phyloP scores from a whole-genome alignment of 2,329 filamentous ascomycete species.

The Fusarium equiseti region DNA sequence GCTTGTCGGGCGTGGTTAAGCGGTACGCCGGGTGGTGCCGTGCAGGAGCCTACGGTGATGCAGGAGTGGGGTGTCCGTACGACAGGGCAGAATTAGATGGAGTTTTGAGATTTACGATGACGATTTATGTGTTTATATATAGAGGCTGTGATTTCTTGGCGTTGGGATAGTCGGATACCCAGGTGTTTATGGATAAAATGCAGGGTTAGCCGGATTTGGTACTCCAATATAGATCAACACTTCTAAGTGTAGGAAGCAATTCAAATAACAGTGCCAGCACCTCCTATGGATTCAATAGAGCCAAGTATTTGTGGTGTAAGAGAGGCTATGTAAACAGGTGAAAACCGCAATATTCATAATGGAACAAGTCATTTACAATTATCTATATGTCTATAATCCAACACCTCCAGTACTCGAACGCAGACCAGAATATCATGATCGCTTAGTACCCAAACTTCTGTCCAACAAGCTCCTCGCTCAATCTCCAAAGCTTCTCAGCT shows the following conservation, averaged over 20 bases:
- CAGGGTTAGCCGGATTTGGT: slow-evolving; percentile 10
- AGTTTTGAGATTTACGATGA: not conserved
- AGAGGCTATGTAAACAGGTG: not conserved
- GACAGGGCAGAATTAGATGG: not conserved
- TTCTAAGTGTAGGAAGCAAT: not conserved
- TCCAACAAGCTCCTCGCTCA: slow-evolving; percentile 61
- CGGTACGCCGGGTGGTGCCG: slow-evolving; percentile 50
- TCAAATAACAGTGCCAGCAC: not conserved
- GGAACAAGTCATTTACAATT: not conserved
- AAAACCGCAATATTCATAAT: not conserved
- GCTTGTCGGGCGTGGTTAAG: slow-evolving; percentile 62
- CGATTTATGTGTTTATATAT: not conserved
- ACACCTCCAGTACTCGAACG: not conserved
- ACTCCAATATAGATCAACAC: not conserved
- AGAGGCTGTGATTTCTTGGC: slow-evolving; percentile 3
- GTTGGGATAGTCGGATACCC: slow-evolving; percentile 26
- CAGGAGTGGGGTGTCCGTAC: slow-evolving; percentile 56
- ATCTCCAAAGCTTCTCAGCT: slow-evolving; percentile 59
- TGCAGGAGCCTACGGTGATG: slow-evolving; percentile 55
- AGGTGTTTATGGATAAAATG: slow-evolving; percentile 6
- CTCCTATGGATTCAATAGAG: not conserved
- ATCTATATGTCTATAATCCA: not conserved
- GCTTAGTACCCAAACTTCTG: slow-evolving; percentile 53
- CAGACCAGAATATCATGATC: not conserved
- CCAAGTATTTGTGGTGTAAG: not conserved